Percentiles rank a stretch among this genome's conserved stretches.
phyloP scores from a whole-genome alignment of 2,329 filamentous ascomycete species.

The Leptosphaerulina australis region DNA sequence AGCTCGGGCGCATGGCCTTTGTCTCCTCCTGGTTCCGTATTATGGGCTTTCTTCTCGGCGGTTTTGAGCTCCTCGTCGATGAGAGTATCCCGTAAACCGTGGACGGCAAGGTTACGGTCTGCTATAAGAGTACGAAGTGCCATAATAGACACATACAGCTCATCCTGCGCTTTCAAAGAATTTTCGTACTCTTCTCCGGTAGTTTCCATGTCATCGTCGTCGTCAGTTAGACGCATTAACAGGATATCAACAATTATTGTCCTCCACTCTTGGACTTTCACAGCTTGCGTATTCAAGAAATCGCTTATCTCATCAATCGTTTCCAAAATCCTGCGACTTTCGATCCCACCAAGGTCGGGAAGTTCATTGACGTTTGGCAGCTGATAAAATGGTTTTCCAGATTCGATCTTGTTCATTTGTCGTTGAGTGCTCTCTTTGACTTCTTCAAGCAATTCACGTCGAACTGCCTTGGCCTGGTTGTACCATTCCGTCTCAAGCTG shows the following conservation, averaged over 20 bases:
- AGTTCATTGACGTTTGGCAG: conserved; percentile 59
- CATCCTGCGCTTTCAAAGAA: conserved; percentile 85
- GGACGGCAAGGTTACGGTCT: conserved; percentile 77
- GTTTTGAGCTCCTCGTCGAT: conserved; percentile 73
- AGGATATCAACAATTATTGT: conserved; percentile 74
- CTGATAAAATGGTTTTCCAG: conserved; percentile 29
- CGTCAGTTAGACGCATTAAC: conserved; percentile 77
- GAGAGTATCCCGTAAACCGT: conserved; percentile 76
- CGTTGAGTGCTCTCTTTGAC: conserved; percentile 63
- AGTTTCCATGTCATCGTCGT: conserved; percentile 75
- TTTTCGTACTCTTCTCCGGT: conserved; percentile 91
- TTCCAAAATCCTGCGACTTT: conserved; percentile 70
- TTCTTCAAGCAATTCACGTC: conserved; percentile 75
- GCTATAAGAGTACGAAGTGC: conserved; percentile 75
- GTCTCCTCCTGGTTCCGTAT: conserved; percentile 59
- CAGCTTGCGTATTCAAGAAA: conserved; percentile 73
- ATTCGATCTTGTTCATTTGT: conserved; percentile 64
- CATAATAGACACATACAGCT: conserved; percentile 85
- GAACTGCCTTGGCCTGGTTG: conserved; percentile 75
- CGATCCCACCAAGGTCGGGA: conserved; percentile 68
- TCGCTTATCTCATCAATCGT: conserved; percentile 68
- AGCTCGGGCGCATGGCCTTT: conserved; percentile 72
- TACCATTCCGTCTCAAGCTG: conserved; percentile 75
- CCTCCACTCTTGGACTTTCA: conserved; percentile 75
- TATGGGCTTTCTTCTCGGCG: conserved; percentile 65